phyloP scores from a whole-genome alignment of 139 green algal species.

The Chlorella sp. region DNA sequence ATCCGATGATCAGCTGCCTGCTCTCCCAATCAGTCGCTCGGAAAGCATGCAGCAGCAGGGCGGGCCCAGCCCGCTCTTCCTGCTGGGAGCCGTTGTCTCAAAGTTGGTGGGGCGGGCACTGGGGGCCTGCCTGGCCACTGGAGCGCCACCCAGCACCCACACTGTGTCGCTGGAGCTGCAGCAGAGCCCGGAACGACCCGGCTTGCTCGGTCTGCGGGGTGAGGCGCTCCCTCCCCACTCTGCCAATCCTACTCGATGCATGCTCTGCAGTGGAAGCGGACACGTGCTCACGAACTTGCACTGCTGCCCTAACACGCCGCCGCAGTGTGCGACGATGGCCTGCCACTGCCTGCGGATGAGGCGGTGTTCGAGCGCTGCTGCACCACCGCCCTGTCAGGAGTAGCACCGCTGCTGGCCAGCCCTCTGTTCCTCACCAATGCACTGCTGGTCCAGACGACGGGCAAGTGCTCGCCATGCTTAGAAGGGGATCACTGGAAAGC shows the following conservation, averaged over 20 bases:
- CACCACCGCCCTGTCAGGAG: not conserved
- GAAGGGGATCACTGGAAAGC: too few relatives aligned
- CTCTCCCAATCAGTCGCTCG: too few relatives aligned
- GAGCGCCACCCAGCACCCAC: not conserved
- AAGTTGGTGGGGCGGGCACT: conserved; percentile 1
- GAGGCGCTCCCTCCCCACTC: not conserved
- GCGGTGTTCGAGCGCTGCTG: not conserved
- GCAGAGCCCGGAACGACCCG: not conserved
- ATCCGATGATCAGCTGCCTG: too few relatives aligned
- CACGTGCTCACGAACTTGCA: too few relatives aligned
- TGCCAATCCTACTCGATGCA: not conserved
- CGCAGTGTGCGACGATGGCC: conserved; percentile 30
- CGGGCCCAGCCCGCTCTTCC: too few relatives aligned
- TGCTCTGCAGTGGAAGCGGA: not conserved
- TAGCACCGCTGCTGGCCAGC: not conserved
- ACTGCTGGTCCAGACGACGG: conserved; percentile 4
- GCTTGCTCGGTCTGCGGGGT: not conserved
- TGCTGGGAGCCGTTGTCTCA: not conserved
- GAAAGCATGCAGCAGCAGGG: too few relatives aligned
- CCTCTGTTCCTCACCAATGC: not conserved
- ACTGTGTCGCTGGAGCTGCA: conserved; percentile 28
- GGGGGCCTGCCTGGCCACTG: not conserved
- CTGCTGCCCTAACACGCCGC: not conserved
- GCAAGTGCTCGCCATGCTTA: too few relatives aligned
- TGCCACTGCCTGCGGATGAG: not conserved